Evolutionary conservation across 495 filamentous ascomycete species (phyloP).

Genomic region (Peziza echinospora): DNA sequence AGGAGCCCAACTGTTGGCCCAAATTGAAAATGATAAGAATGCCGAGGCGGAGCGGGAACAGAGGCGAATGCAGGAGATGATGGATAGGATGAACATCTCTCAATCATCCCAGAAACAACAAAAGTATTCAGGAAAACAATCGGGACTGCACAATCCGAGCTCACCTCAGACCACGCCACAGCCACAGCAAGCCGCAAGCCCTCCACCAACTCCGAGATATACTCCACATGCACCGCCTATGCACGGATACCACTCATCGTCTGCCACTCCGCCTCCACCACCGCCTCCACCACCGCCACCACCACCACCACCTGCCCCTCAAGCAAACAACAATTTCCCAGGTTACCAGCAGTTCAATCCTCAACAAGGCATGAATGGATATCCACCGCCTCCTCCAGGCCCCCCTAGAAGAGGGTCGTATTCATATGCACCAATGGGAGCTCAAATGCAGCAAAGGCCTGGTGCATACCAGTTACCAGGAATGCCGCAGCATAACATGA

Average conservation of each 20-base stretch:
- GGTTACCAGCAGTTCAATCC: background rate
- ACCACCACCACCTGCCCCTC: constrained; percentile 7
- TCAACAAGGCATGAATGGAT: background rate
- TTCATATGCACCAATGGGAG: background rate
- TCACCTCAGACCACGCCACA: background rate
- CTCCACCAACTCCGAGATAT: constrained; percentile 5
- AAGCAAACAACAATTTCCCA: constrained; percentile 3
- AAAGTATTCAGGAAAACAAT: no score
- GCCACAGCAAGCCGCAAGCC: constrained; percentile 3
- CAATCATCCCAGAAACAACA: background rate
- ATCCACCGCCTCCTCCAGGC: background rate
- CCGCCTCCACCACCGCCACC: constrained; percentile 6
- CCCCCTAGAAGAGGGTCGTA: background rate
- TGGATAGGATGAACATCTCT: constrained; percentile 87
- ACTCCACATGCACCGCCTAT: constrained; percentile 20
- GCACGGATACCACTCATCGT: constrained; percentile 8
- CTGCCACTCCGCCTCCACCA: background rate
- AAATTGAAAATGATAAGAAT: constrained; percentile 58
- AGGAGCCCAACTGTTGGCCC: constrained; percentile 65
- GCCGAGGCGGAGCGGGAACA: constrained; percentile 68
- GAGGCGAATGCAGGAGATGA: constrained; percentile 63
- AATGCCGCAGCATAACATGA: background rate
- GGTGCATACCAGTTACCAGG: background rate
- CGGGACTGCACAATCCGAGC: background rate
- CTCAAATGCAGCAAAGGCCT: background rate